Percentiles rank a stretch among this genome's conserved stretches.
Conservation (phyloP, 768 basidiomycete genomes). For the Pseudohyphozyma bogoriensis region DNA sequence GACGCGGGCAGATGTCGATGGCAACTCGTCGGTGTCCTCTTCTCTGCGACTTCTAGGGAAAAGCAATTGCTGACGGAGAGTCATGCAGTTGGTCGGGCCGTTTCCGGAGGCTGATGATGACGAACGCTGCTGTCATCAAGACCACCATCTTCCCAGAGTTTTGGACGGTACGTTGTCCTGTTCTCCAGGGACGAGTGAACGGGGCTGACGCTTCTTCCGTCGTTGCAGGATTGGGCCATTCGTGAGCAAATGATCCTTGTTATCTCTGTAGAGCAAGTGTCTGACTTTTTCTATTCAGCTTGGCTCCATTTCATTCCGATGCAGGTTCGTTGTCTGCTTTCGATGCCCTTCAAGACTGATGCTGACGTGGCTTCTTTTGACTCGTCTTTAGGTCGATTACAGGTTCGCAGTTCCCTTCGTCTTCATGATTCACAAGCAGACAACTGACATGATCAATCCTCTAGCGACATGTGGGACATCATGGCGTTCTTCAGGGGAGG, state of each 20-base stretch:
- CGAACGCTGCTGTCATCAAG: constrained; percentile 41
- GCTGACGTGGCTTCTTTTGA: not conserved
- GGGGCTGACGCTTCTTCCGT: not conserved
- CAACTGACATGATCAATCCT: constrained; percentile 14
- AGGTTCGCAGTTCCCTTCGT: not conserved
- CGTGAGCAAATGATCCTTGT: too few species aligned
- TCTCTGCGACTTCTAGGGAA: not conserved
- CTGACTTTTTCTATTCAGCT: too few species aligned
- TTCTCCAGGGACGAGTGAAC: too few species aligned
- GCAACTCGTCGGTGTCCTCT: constrained; percentile 43
- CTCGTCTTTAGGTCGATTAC: not conserved
- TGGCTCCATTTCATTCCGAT: constrained; percentile 34
- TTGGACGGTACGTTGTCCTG: constrained; percentile 22
- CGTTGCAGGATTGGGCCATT: constrained; percentile 27
- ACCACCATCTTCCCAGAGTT: constrained; percentile 36
- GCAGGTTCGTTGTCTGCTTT: constrained; percentile 13
- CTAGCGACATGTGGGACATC: constrained; percentile 31
- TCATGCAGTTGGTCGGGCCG: constrained; percentile 29
- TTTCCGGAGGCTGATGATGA: constrained; percentile 31
- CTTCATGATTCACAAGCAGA: too few species aligned
- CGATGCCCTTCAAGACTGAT: not conserved
- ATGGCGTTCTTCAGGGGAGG: constrained; percentile 33
- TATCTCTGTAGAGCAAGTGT: too few species aligned
- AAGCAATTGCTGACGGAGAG: not conserved
- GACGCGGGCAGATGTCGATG: constrained; percentile 56